Evolutionary conservation across 257 asterid species (phyloP).

Genomic region (Cordia subcordata): DNA sequence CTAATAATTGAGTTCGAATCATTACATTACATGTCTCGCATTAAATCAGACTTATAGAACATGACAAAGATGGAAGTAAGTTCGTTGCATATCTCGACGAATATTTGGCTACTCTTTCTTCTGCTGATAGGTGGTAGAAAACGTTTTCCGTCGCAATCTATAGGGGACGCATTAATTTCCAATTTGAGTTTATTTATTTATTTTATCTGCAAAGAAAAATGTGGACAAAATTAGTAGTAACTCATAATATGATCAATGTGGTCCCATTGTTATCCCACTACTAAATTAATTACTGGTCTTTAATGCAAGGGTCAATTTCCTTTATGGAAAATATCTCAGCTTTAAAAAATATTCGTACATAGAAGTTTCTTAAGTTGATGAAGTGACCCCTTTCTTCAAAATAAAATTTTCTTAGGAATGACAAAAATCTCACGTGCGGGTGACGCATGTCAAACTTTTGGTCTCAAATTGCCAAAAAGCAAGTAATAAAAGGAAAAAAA

Average conservation of each 20-base stretch:
- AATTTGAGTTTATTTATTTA: no score
- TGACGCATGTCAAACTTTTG: no score
- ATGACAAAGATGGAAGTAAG: no score
- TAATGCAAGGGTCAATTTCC: not conserved
- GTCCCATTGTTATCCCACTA: not conserved
- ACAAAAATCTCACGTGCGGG: conserved; percentile 20
- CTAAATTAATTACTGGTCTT: not conserved
- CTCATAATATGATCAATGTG: not conserved
- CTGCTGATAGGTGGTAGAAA: no score
- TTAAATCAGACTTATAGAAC: no score
- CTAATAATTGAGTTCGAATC: no score
- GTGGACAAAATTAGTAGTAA: not conserved
- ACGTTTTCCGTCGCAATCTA: no score
- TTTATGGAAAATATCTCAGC: not conserved
- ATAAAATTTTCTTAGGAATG: not conserved
- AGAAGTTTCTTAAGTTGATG: not conserved
- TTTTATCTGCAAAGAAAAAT: not conserved
- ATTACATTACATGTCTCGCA: no score
- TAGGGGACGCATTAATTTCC: no score
- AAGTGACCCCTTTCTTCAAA: not conserved
- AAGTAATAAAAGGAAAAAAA: no score
- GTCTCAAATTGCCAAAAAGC: conserved; percentile 8
- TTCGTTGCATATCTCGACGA: no score
- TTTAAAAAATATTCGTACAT: not conserved
- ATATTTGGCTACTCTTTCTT: no score